Conservation (phyloP, 805 yeast genomes). For the Kregervanrija pseudodelftensis region DNA sequence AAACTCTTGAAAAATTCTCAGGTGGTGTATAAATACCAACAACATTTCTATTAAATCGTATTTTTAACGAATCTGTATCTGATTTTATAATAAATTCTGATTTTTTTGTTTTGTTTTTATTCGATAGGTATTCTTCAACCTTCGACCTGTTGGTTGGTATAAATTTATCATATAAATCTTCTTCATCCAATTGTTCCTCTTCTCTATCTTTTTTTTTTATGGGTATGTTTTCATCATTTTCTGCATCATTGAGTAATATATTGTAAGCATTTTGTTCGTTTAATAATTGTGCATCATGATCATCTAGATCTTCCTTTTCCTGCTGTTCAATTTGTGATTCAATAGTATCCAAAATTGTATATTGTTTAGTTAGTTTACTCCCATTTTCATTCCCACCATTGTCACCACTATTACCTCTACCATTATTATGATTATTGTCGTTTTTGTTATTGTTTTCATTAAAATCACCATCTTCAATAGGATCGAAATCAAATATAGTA, state of each 20-base stretch:
- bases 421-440: neutral
- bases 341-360: neutral
- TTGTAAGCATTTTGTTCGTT: constrained; percentile 4
- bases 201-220: neutral
- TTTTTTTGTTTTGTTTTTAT: constrained; percentile 1
- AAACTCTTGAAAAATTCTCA: constrained; percentile 85
- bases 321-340: constrained; percentile 1
- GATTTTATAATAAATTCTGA: neutral
- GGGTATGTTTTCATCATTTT: neutral
- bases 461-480: neutral
- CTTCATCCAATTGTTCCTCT: constrained; percentile 16
- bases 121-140: constrained; percentile 14
- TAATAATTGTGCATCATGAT: constrained; percentile 1
- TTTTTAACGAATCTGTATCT: constrained; percentile 3
- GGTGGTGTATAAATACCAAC: constrained; percentile 49
- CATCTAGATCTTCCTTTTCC: constrained; percentile 3
- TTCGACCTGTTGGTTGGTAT: constrained; percentile 20
- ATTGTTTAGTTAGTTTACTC: neutral
- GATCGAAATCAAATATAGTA: constrained; percentile 7
- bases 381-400: neutral
- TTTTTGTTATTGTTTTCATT: too few relatives aligned
- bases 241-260: neutral
- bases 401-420: neutral
- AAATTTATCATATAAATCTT: constrained; percentile 25
- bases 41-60: constrained; percentile 5